These are phyloP conservation scores for Mycosphaerella arachidis DNA, from an alignment of 2,329 filamentous ascomycete genomes.

Conservation along the genomic window DNA sequence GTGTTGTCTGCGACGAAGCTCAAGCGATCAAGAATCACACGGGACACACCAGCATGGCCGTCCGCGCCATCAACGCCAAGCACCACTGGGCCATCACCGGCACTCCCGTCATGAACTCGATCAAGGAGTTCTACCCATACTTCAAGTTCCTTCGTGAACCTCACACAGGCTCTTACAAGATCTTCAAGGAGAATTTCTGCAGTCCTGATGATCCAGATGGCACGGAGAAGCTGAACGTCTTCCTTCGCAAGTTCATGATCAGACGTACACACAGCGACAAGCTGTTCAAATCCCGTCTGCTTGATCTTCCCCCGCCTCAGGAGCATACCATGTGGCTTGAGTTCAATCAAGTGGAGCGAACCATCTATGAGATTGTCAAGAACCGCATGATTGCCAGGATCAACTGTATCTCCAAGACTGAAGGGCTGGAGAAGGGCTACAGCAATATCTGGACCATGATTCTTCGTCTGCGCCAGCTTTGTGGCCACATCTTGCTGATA, in stretches of 20 bases:
- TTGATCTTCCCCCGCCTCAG: constrained; percentile 50
- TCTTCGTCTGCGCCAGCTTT: constrained; percentile 49
- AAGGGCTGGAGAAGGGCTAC: constrained; percentile 33
- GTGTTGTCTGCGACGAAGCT: constrained; percentile 79
- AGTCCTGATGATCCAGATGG: constrained; percentile 27
- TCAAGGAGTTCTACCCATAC: constrained; percentile 36
- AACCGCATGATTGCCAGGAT: constrained; percentile 41
- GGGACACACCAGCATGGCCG: constrained; percentile 42
- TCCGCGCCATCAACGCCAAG: constrained; percentile 37
- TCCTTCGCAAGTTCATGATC: constrained; percentile 48
- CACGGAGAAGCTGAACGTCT: constrained; percentile 35
- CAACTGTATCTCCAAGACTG: constrained; percentile 31
- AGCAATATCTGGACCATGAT: constrained; percentile 46
- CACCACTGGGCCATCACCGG: constrained; percentile 44
- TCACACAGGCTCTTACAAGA: constrained; percentile 37
- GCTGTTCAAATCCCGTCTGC: constrained; percentile 51
- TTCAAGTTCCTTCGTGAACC: constrained; percentile 44
- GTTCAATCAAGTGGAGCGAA: constrained; percentile 50
- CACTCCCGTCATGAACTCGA: constrained; percentile 38
- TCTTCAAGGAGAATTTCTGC: constrained; percentile 45
- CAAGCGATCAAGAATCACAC: constrained; percentile 81
- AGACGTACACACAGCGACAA: constrained; percentile 52
- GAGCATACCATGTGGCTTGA: constrained; percentile 41
- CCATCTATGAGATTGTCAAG: constrained; percentile 52
- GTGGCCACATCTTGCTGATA: constrained; percentile 46